A percentile compares a stretch with the other conserved stretches of the same genome.
These are phyloP conservation scores for Acacia confusa DNA, from an alignment of 306 rosid species.

Conservation along the genomic window DNA sequence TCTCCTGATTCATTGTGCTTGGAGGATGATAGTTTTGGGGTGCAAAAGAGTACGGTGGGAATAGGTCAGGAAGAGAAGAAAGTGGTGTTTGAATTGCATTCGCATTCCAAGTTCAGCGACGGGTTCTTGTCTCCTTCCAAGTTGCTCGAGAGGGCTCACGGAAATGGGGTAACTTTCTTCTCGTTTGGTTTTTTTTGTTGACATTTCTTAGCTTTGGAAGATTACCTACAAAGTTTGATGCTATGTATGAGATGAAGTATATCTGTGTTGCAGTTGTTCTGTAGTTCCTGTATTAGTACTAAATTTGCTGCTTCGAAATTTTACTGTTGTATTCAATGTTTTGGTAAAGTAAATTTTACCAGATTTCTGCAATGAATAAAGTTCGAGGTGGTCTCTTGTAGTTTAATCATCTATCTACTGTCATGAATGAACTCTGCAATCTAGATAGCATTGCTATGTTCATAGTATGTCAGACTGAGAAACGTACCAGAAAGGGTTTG, in stretches of 20 bases:
- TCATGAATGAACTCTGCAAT: neutral
- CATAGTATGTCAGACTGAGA: constrained; percentile 2
- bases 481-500: neutral
- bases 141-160: constrained; percentile 85
- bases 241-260: neutral
- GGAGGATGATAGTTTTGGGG: constrained; percentile 75
- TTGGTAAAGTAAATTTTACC: neutral
- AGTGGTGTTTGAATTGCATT: constrained; percentile 81
- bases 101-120: constrained; percentile 91
- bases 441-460: neutral
- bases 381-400: neutral
- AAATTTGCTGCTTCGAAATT: neutral
- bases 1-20: constrained; percentile 47
- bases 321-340: neutral
- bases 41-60: constrained; percentile 50
- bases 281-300: neutral
- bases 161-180: constrained; percentile 67
- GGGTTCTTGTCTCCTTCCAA: constrained; percentile 92
- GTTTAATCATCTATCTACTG: neutral
- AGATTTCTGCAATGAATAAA: neutral
- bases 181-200: neutral
- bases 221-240: neutral
- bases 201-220: neutral
- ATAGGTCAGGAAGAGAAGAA: constrained; percentile 48
- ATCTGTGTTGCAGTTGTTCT: neutral